Evolutionary conservation across 805 yeast genomes (phyloP).

Genomic region (Saturnispora besseyi): DNA sequence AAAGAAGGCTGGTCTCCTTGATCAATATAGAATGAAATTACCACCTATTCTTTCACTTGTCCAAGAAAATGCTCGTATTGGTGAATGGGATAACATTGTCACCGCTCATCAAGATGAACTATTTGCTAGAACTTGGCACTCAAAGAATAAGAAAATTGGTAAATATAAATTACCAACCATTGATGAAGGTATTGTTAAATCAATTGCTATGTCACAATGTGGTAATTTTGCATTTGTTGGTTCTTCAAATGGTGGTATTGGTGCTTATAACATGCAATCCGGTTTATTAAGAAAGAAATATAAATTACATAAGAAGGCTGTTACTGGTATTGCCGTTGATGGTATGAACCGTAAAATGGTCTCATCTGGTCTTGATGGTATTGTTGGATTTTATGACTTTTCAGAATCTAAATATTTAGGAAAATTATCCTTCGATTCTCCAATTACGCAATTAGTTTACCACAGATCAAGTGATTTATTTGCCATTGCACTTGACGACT

Average conservation of each 20-base stretch:
- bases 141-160: conserved; percentile 71
- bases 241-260: conserved; percentile 76
- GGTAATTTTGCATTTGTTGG: conserved; percentile 95
- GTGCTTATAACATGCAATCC: conserved; percentile 83
- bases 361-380: conserved; percentile 81
- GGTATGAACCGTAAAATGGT: conserved; percentile 86
- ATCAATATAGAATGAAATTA: conserved; percentile 54
- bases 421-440: conserved; percentile 59
- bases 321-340: conserved; percentile 83
- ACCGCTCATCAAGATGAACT: conserved; percentile 80
- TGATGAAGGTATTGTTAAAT: conserved; percentile 69
- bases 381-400: conserved; percentile 81
- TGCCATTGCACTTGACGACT: conserved; percentile 80
- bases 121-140: conserved; percentile 88
- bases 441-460: conserved; percentile 67
- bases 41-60: conserved; percentile 69
- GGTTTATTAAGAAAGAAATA: conserved; percentile 71
- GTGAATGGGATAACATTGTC: conserved; percentile 89
- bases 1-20: conserved; percentile 47
- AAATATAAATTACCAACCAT: conserved; percentile 58
- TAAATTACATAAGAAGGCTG: conserved; percentile 63
- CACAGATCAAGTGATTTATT: conserved; percentile 78
- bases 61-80: conserved; percentile 64
- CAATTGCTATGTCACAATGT: conserved; percentile 79
- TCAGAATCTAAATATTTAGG: conserved; percentile 59